Conservation (phyloP, 1,139 yeast genomes). For the Meyerozyma carpophila region DNA sequence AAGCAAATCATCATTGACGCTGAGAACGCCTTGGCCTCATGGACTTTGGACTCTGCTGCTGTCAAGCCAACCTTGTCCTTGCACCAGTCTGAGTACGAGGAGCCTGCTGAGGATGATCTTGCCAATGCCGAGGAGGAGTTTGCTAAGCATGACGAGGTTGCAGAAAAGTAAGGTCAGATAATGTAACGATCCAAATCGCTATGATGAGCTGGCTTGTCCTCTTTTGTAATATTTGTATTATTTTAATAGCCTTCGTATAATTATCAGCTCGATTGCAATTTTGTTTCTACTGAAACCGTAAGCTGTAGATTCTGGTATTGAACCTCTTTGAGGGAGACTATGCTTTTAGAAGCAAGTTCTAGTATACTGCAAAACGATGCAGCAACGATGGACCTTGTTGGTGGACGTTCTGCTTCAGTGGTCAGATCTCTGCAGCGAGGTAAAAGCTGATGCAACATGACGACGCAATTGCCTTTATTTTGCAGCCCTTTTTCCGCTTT, state of each 20-base stretch:
- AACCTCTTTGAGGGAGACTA: not conserved
- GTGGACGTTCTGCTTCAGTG: slow-evolving; percentile 5
- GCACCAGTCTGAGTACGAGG: slow-evolving; percentile 70
- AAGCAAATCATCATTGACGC: slow-evolving; percentile 97
- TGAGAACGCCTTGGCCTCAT: slow-evolving; percentile 89
- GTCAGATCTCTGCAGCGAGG: not conserved
- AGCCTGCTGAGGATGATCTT: slow-evolving; percentile 32
- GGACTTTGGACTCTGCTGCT: slow-evolving; percentile 95
- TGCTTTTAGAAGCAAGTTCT: slow-evolving; percentile 25
- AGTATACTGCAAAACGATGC: slow-evolving; percentile 35
- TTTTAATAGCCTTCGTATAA: slow-evolving; percentile 1
- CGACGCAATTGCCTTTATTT: not conserved
- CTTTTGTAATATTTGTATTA: not conserved
- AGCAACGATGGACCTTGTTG: slow-evolving; percentile 25
- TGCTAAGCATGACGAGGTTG: slow-evolving; percentile 30
- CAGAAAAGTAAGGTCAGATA: slow-evolving; percentile 5
- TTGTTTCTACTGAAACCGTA: not conserved
- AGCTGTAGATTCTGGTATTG: not conserved
- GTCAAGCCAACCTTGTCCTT: slow-evolving; percentile 92
- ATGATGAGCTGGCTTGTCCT: not conserved
- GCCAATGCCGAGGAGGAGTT: slow-evolving; percentile 44
- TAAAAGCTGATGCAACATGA: not conserved
- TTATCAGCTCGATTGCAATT: not conserved
- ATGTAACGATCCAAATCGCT: not conserved
- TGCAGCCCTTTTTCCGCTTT: not conserved